Base-by-base conservation (phyloP, 1,284 basidiomycete genomes). In the Rhodotorula sp. region DNA sequence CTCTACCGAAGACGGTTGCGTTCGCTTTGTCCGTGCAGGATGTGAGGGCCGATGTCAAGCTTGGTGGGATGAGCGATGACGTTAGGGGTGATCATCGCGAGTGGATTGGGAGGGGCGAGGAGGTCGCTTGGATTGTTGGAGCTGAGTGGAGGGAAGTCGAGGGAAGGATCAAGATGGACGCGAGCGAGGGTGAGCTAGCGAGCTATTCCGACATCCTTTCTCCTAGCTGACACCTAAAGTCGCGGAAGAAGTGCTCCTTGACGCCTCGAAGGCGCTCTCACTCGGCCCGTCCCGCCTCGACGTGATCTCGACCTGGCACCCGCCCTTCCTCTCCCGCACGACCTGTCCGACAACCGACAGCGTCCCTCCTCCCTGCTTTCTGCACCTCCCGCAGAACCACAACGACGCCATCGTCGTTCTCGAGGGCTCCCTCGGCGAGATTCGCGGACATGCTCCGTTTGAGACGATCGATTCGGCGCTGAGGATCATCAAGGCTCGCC, bases 251-350 rank as follows among this genome's bases (percentile, higher is more conserved):
- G 65, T 69, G 34, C 64, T 62, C 7, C 62, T 54, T 40, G 44
- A 47, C 34, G 61, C 65, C 16, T 37, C 57, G 22, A 72, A 72
- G 28, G 64, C 71, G 3, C 57, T 73, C 37, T 69, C 69, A n/a
- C 69, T 77, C 46, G 72, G 70, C 10, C 59, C 67, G 0, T 74
- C 75, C 13, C 67, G 70, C 13, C 31, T 72, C 37, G 56, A 68
- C 46, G 16, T 76, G 15, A 69, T 70, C 2, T 73, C 76, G 48
- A 73, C 73, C 18, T 77, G 75, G 75, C 58, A 75, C 13, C 76
- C 76, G 1, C 60, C 62, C 6, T 37, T 54, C 7, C 53, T 70
- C 40, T 26, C 51, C 44, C 54, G 26, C 9, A 18, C 40, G 37
- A 50, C 8, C 46, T 28, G 24, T 61, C 15, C 50, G 51, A 37